Evolutionary conservation across 2,329 filamentous ascomycete species (phyloP), one percentile per base, ranked within the genome.

Genomic region (Ploettnerulaceae sp.): DNA sequence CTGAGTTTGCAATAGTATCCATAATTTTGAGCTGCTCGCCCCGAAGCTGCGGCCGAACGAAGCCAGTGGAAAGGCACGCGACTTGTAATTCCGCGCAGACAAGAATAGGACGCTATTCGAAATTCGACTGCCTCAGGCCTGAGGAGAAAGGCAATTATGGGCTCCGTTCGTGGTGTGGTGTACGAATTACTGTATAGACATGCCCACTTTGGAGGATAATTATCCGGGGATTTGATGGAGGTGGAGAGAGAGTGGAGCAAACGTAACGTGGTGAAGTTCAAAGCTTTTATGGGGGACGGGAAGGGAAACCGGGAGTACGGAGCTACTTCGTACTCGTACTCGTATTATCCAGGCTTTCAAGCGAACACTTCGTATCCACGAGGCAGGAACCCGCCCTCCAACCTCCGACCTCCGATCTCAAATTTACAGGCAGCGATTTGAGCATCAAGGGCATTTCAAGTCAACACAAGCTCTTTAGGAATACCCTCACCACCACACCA

Each of bases 121-220:
- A 57, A 54, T 50, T 55, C 54, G 43, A 59, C 46, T 42, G 54
- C 50, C 56, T 58, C 58, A 21, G 59, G 42, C 32, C 39, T 41
- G 14, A 41, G 38, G 25, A 57, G 45, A 36, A 57, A 41, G 26
- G 29, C 25, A 34, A 35, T 54, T 57, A 60, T 61, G 35, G 14
- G 37, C 32, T 48, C 43, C 33, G 21, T 17, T 31, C 18, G 31
- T 31, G 22, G 34, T 24, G 14, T 31, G n/a, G n/a, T n/a, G n/a
- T n/a, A n/a, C n/a, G n/a, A n/a, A n/a, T n/a, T n/a, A n/a, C n/a
- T n/a, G n/a, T n/a, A 41, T 41, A 11, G 18, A 28, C 22, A 39
- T 33, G 5, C 12, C 28, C 9, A 28, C 36, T 17, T 39, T 39
- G 20, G 22, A 18, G 43, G 20, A 35, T 37, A 2, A 15, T 22